Conservation (phyloP, 495 filamentous ascomycete species). For the Penicillium bialowiezense region DNA sequence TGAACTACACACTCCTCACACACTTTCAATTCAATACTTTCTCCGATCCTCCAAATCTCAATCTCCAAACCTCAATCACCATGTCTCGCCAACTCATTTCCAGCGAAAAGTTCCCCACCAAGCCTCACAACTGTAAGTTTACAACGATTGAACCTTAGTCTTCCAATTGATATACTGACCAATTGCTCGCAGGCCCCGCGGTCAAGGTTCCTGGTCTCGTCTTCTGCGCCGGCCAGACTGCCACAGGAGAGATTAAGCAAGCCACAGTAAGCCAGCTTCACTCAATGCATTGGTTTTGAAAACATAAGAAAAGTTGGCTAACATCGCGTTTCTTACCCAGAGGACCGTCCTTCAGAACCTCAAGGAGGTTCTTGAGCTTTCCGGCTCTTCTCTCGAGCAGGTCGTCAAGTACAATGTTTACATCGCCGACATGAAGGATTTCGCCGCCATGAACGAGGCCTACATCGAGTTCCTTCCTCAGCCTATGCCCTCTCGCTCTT, state of each 20-base stretch:
- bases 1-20: not conserved
- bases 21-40: not conserved
- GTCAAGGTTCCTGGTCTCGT: conserved; percentile 39
- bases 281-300: too few relatives aligned
- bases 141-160: not conserved
- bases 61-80: conserved; percentile 6
- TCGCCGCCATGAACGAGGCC: conserved; percentile 60
- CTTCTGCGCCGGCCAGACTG: conserved; percentile 40
- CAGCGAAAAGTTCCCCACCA: conserved; percentile 39
- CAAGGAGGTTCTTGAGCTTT: conserved; percentile 58
- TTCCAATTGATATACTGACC: not conserved
- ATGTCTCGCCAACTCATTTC: conserved; percentile 43
- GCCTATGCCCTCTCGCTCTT: conserved; percentile 39
- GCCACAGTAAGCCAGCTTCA: conserved; percentile 35
- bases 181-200: conserved; percentile 24
- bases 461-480: conserved; percentile 43
- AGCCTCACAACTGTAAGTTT: conserved; percentile 39
- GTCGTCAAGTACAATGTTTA: conserved; percentile 71
- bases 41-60: not conserved
- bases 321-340: conserved; percentile 1
- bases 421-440: conserved; percentile 66
- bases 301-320: not conserved
- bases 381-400: conserved; percentile 56
- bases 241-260: conserved; percentile 41
- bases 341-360: conserved; percentile 53